Base-by-base conservation (phyloP, 192 early-diverging fungal genomes). In the Gryganskiella cystojenkinii region DNA sequence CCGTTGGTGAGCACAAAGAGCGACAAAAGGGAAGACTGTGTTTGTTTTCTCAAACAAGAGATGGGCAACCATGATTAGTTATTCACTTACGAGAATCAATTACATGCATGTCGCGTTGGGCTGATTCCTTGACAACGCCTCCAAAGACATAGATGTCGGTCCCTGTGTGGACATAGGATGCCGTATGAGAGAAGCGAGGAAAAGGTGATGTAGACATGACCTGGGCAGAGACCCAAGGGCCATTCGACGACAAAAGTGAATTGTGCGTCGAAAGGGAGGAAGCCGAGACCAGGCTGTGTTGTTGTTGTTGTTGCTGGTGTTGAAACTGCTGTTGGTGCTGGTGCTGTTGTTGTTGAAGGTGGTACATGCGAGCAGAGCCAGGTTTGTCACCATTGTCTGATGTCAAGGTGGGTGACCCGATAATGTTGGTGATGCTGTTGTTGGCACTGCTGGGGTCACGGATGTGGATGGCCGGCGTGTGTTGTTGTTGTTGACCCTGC, bases 131-230 rank as follows among this genome's bases (percentile, higher is more conserved):
- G 43, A 62, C 57, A 50, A 64, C 54, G 9, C 74, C 74, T 35
- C 74, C 74, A 65, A 78, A 78, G 40, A 78, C 56, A 64, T 78
- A 78, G 33, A 78, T 78, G 37, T 78, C 74, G 19, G 61, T 78
- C 1, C 74, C 74, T 4, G 74, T 78, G 2, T 78, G 74, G 24
- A 78, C 74, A 69, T 78, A 78, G 4, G 74, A 78, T 15, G 74
- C 74, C 28, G 74, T 69, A 22, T 78, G 74, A 3, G 66, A 68
- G 50, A 78, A 69, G 0, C 74, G 65, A 4, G 74, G 74, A 33
- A 78, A 78, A 1, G 74, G 74, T 22, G 46, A 69, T 9, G 47
- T 11, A 9, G 74, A 64, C 47, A 64, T 11, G 35, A 78, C 61
- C 27, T 57, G 53, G 20, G 55, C 27, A 17, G 74, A 68, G 52